These are phyloP conservation scores for Diutina mesorugosa DNA, from an alignment of 1,139 yeast genomes.

Conservation along the genomic window DNA sequence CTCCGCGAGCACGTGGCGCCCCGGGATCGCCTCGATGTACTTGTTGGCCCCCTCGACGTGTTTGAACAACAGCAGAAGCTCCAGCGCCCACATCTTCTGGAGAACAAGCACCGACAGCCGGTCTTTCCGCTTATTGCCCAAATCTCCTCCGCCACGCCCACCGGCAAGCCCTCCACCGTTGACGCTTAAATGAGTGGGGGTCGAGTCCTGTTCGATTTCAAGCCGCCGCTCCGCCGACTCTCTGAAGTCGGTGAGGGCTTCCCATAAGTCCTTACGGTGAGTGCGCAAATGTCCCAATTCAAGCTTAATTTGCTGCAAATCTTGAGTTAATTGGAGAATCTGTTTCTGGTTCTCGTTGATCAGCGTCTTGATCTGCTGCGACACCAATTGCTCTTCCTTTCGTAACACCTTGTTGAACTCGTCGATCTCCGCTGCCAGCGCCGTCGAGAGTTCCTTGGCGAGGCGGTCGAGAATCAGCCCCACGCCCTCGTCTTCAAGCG, in stretches of 20 bases:
- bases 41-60: slow-evolving; percentile 90
- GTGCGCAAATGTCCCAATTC: slow-evolving; percentile 52
- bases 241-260: slow-evolving; percentile 51
- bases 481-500: neutral
- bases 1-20: slow-evolving; percentile 71
- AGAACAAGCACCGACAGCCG: slow-evolving; percentile 60
- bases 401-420: slow-evolving; percentile 49
- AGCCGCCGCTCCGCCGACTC: slow-evolving; percentile 55
- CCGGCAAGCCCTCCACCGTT: neutral
- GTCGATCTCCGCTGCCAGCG: slow-evolving; percentile 41
- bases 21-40: slow-evolving; percentile 62
- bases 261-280: slow-evolving; percentile 48
- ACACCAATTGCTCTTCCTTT: slow-evolving; percentile 39
- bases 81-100: slow-evolving; percentile 73
- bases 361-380: slow-evolving; percentile 51
- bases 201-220: slow-evolving; percentile 23
- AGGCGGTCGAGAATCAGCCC: neutral
- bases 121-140: slow-evolving; percentile 22
- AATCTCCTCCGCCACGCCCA: neutral
- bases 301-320: slow-evolving; percentile 47
- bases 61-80: slow-evolving; percentile 57
- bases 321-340: slow-evolving; percentile 55
- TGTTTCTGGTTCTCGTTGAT: slow-evolving; percentile 65
- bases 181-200: neutral
- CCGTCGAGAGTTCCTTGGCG: neutral